These are phyloP conservation scores for Scenedesmus sp. DNA, from an alignment of 163 green algal species.

Conservation along the genomic window DNA sequence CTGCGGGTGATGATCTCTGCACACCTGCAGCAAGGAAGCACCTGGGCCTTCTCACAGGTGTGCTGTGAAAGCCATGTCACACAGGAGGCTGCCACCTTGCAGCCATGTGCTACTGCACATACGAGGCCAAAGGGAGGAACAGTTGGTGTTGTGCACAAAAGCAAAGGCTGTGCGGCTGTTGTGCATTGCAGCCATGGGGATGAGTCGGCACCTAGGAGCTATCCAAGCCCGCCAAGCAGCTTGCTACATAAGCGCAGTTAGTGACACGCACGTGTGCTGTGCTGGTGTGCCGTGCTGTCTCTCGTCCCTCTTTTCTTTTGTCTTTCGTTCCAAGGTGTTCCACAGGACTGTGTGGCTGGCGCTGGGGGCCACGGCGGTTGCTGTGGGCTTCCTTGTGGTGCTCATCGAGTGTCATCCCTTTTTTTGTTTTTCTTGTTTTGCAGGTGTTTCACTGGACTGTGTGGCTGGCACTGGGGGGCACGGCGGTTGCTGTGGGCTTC, in stretches of 20 bases:
- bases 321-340: not conserved
- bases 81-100: not conserved
- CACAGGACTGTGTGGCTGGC: slow-evolving; percentile 31
- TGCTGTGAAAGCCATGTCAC: not conserved
- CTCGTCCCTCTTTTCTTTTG: not conserved
- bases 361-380: not conserved
- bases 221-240: too few species aligned
- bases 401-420: not conserved
- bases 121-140: too few species aligned
- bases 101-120: not conserved
- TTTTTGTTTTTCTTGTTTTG: not conserved
- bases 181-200: too few species aligned
- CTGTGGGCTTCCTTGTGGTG: not conserved
- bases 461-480: slow-evolving; percentile 22
- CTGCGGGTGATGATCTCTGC: slow-evolving; percentile 47
- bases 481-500: not conserved
- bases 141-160: too few species aligned
- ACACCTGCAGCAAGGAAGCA: slow-evolving; percentile 47
- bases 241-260: too few species aligned
- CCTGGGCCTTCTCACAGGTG: slow-evolving; percentile 52
- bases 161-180: too few species aligned
- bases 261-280: too few species aligned
- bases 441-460: slow-evolving; percentile 32
- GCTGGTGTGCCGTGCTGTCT: too few species aligned
- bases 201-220: too few species aligned